phyloP scores from a whole-genome alignment of 2,329 filamentous ascomycete genomes.

The Colletotrichum sojae region DNA sequence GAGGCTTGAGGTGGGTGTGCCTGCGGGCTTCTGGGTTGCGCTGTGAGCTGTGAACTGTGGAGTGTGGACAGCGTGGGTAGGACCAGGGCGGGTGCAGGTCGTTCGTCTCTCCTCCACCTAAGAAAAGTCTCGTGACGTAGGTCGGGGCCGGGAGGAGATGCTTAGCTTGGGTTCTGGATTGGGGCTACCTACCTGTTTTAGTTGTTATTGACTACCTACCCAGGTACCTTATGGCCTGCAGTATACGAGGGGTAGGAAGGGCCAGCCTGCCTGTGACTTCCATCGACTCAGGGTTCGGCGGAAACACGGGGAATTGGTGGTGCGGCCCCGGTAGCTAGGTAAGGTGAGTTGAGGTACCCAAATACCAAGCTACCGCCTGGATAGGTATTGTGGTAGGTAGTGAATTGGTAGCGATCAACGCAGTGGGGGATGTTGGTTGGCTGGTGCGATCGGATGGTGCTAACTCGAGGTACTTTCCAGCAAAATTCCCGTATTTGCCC shows the following conservation, averaged over 20 bases:
- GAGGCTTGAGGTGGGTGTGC: constrained; percentile 3
- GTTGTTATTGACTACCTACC: background rate
- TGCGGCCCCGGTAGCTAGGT: too few relatives aligned
- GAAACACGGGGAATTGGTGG: too few relatives aligned
- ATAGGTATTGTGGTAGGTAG: too few relatives aligned
- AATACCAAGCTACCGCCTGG: too few relatives aligned
- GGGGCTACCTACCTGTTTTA: background rate
- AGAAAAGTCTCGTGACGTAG: constrained; percentile 37
- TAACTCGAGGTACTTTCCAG: too few relatives aligned
- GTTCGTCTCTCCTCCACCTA: constrained; percentile 28
- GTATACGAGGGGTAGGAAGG: background rate
- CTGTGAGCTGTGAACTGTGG: background rate
- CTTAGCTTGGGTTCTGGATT: constrained; percentile 16
- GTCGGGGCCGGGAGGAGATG: constrained; percentile 35
- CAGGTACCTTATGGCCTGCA: background rate
- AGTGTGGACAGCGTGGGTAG: background rate
- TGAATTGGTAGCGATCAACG: too few relatives aligned
- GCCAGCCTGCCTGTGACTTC: background rate
- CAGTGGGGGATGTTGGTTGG: too few relatives aligned
- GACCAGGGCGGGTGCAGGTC: constrained; percentile 14
- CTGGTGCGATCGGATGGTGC: too few relatives aligned
- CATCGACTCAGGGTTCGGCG: too few relatives aligned
- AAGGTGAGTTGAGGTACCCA: too few relatives aligned
- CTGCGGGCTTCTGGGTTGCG: background rate
- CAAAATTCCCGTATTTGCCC: too few relatives aligned